A percentile compares a stretch with the other conserved stretches of the same genome.
These are phyloP conservation scores for Astrephomene gubernaculifera DNA, from an alignment of 139 green algal species.

Conservation along the genomic window DNA sequence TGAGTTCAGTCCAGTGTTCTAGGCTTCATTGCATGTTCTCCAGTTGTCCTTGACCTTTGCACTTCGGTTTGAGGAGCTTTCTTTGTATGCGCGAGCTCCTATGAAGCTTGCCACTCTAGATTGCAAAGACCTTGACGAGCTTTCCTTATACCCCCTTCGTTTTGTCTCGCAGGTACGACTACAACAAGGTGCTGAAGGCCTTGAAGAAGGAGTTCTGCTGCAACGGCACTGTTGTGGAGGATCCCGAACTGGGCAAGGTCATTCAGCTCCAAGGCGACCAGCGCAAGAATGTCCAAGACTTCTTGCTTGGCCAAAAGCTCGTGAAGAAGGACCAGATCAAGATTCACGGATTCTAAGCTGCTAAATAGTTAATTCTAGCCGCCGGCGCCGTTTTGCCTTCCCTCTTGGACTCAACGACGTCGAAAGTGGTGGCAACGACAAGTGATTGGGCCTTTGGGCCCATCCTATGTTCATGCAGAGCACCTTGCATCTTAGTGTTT, in stretches of 20 bases:
- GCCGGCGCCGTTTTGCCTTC: no score
- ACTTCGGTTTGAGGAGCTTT: not conserved
- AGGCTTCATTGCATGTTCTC: slow-evolving; percentile 84
- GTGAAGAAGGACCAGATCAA: slow-evolving; percentile 98
- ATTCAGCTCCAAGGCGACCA: slow-evolving; percentile 99
- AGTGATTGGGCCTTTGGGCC: not conserved
- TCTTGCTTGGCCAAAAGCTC: slow-evolving; percentile 91
- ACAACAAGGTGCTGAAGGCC: slow-evolving; percentile 99
- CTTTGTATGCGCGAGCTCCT: not conserved
- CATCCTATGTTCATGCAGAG: not conserved
- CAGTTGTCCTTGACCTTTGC: not conserved
- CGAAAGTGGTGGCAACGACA: slow-evolving; percentile 11
- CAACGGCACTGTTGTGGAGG: slow-evolving; percentile 99
- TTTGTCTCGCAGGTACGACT: slow-evolving; percentile 84
- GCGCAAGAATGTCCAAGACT: slow-evolving; percentile 98
- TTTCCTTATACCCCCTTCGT: not conserved
- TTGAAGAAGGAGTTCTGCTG: slow-evolving; percentile 99
- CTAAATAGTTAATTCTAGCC: no score
- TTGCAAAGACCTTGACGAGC: no score
- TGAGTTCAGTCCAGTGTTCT: no score
- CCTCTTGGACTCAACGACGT: not conserved
- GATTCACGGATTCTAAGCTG: slow-evolving; percentile 40
- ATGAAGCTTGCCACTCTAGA: not conserved
- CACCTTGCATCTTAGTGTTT: no score
- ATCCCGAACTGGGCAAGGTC: slow-evolving; percentile 93